Base-by-base conservation (phyloP, 2,329 filamentous ascomycete species). In the Ceratocystis smalleyi region DNA sequence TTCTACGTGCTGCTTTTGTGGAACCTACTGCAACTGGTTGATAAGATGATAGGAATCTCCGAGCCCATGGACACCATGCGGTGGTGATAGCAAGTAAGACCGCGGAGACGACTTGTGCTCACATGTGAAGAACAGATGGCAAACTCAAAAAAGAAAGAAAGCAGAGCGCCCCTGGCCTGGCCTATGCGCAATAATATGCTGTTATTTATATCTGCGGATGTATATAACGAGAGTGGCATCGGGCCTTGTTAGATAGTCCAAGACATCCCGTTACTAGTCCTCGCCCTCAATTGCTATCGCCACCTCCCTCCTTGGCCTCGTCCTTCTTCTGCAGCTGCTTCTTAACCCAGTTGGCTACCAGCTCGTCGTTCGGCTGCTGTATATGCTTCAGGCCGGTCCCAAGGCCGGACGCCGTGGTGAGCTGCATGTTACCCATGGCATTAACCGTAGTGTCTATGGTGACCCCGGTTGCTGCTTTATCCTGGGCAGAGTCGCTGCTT, bases 271-370 rank as follows among this genome's bases (percentile, higher is more conserved):
- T 51, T 5, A 51, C 47, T 5, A 24, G 8, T 22, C 47, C 47
- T 19, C n/a, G 27, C 43, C 35, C n/a, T 45, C 19, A 17, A n/a
- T 60, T 30, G 32, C 19, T n/a, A 19, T 27, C 43, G 49, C 19
- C 43, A 45, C 30, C 10, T 35, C 17, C 22, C 40, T 10, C 10
- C 17, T 30, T 57, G 10, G 6, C 32, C 40, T 15, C n/a, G 43
- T 69, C 69, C 70, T 85, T 85, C 70, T 81, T 81, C 68, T 87
- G 83, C 51, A 97, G 74, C 19, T 88, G 87, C 5, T 76, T 77
- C 47, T 79, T 80, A 1, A 96, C 92, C 94, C 94, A 99, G 32
- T 83, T 81, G 0, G 89, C 89, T 4, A 97, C 89, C 72, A 97
- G 91, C 45, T 80, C 77, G 70, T 99, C 92, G 63, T 86, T 32